These are phyloP conservation scores for Umbilicus rupestris DNA, from an alignment of 164 flowering plant genomes.

Conservation along the genomic window DNA sequence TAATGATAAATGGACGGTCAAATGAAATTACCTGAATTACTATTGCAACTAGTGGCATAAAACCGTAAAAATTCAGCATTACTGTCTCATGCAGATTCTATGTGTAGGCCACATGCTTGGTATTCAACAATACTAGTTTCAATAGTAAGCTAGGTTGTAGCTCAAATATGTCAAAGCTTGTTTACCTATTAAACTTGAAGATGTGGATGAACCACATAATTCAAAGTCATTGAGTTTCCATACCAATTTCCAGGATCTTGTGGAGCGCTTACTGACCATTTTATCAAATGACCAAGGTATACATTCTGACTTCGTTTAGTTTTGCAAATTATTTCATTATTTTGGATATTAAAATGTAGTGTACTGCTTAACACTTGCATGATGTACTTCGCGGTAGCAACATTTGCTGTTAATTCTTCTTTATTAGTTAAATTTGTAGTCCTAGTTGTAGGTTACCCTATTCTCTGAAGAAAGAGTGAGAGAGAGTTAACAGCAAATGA, in stretches of 20 bases:
- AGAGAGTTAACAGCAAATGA: not conserved
- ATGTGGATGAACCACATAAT: not conserved
- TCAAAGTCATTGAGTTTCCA: not conserved
- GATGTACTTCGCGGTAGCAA: not conserved
- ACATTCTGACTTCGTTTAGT: not conserved
- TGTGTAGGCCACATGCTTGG: not conserved
- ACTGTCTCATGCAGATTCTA: not conserved
- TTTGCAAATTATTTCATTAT: not conserved
- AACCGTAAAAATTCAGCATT: not conserved
- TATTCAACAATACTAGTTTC: not conserved
- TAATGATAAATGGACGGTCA: too few relatives aligned
- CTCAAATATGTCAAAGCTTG: not conserved
- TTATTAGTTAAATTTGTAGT: not conserved
- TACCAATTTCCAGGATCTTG: constrained; percentile 28
- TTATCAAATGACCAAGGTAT: constrained; percentile 52
- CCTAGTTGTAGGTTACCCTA: not conserved
- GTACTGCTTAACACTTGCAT: not conserved
- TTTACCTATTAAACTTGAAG: not conserved
- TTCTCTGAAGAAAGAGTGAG: not conserved
- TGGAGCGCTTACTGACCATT: constrained; percentile 28
- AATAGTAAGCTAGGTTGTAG: not conserved
- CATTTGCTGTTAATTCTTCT: not conserved
- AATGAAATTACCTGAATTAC: too few relatives aligned
- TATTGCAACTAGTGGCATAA: too few relatives aligned
- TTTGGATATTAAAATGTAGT: too few relatives aligned